phyloP scores from a whole-genome alignment of 306 rosid species.

The Malus fusca region DNA sequence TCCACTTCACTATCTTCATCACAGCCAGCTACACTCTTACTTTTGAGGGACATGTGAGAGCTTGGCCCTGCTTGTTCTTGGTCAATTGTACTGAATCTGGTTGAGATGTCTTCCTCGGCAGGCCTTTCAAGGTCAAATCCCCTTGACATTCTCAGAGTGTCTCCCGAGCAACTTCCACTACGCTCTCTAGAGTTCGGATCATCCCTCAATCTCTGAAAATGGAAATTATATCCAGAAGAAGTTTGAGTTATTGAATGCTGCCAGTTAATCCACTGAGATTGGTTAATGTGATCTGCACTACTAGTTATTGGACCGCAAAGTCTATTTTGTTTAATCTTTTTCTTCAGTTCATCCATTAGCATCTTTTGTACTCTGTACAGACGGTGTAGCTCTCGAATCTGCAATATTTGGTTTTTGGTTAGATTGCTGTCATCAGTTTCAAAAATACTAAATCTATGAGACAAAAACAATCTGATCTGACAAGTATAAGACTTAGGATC shows the following conservation, averaged over 20 bases:
- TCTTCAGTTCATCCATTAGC: constrained; percentile 61
- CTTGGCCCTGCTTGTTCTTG: constrained; percentile 51
- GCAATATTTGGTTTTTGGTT: constrained; percentile 17
- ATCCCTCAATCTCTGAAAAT: constrained; percentile 39
- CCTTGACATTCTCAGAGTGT: constrained; percentile 38
- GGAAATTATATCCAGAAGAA: constrained; percentile 25
- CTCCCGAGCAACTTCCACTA: constrained; percentile 80
- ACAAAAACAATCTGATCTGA: background rate
- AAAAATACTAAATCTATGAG: background rate
- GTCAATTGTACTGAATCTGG: constrained; percentile 23
- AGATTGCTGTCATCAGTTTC: background rate
- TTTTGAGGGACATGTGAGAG: constrained; percentile 22
- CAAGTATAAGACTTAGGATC: background rate
- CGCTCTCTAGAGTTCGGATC: constrained; percentile 52
- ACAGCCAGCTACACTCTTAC: constrained; percentile 26
- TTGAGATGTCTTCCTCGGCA: constrained; percentile 35
- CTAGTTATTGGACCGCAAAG: constrained; percentile 28
- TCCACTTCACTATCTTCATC: constrained; percentile 71
- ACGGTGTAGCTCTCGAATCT: constrained; percentile 84
- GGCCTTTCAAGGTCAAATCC: constrained; percentile 76
- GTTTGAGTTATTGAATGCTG: constrained; percentile 24
- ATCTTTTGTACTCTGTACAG: constrained; percentile 67
- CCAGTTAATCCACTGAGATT: constrained; percentile 27
- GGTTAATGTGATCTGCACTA: constrained; percentile 20
- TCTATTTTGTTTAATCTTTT: constrained; percentile 32